Evolutionary conservation across 2,329 filamentous ascomycete species (phyloP).

Genomic region (Huntiella decipiens): DNA sequence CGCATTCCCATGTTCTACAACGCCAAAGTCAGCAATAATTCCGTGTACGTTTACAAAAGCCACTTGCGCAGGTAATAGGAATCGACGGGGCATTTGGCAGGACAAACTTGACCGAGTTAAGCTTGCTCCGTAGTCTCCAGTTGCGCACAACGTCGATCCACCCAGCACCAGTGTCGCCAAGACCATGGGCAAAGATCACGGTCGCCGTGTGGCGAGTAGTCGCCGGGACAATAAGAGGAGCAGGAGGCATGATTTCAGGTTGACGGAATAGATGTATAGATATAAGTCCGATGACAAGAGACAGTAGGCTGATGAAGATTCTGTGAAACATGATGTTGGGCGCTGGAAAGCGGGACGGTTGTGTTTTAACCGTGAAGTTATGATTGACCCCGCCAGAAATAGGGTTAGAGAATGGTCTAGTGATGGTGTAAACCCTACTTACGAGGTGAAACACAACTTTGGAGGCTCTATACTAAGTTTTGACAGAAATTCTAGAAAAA

Average conservation of each 20-base stretch:
- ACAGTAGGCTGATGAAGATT: no score
- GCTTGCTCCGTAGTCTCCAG: conserved; percentile 60
- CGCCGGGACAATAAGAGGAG: conserved; percentile 56
- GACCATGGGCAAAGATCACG: conserved; percentile 81
- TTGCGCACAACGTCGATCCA: conserved; percentile 75
- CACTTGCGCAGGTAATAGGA: conserved; percentile 58
- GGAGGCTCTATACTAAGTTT: not conserved
- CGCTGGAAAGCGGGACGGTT: no score
- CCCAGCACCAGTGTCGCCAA: conserved; percentile 66
- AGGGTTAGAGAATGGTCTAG: not conserved
- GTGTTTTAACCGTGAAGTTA: no score
- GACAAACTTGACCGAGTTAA: conserved; percentile 83
- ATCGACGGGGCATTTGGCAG: conserved; percentile 79
- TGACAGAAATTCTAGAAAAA: not conserved
- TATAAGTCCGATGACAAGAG: no score
- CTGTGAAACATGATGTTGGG: no score
- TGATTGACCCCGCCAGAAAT: no score
- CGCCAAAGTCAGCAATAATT: not conserved
- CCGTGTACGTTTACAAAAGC: not conserved
- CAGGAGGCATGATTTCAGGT: conserved; percentile 12
- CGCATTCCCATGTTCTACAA: conserved; percentile 50
- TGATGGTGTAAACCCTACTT: not conserved
- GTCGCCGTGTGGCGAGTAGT: conserved; percentile 75
- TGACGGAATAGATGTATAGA: not conserved
- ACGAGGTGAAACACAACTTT: not conserved